These are phyloP conservation scores for Cyberlindnera bimundalis DNA, from an alignment of 805 yeast genomes.

Conservation along the genomic window DNA sequence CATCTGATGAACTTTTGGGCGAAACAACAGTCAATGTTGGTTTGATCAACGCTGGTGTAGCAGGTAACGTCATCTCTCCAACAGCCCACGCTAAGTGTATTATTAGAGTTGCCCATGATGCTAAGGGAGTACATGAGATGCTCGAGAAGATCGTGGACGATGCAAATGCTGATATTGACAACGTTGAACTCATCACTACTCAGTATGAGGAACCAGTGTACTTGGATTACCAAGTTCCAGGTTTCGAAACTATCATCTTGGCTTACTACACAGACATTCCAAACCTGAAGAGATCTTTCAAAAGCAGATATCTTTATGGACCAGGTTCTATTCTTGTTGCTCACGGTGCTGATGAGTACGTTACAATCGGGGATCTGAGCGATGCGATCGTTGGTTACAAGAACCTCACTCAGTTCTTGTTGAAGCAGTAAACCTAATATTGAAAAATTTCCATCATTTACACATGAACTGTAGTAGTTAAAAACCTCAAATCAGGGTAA, in stretches of 20 bases:
- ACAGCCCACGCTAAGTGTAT: conserved; percentile 45
- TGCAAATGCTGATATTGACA: conserved; percentile 26
- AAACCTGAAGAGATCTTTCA: conserved; percentile 30
- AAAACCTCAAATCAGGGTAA: too few relatives aligned
- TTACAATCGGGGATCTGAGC: conserved; percentile 43
- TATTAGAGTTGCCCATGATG: conserved; percentile 52
- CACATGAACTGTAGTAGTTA: too few relatives aligned
- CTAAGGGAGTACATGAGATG: conserved; percentile 34
- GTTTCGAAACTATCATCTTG: conserved; percentile 50
- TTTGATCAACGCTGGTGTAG: conserved; percentile 55
- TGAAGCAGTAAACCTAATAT: conserved; percentile 11
- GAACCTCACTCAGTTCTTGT: conserved; percentile 17
- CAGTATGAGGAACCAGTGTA: conserved; percentile 34
- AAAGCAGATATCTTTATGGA: conserved; percentile 52
- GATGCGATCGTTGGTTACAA: conserved; percentile 54
- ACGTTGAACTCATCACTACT: conserved; percentile 18
- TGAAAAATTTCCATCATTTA: too few relatives aligned
- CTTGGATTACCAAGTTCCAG: conserved; percentile 56
- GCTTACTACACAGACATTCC: conserved; percentile 57
- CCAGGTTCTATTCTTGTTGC: conserved; percentile 65
- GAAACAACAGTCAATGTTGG: conserved; percentile 63
- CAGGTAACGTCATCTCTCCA: conserved; percentile 64
- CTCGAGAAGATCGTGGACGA: conserved; percentile 31
- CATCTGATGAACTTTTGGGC: conserved; percentile 52
- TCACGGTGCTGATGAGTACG: conserved; percentile 54